These are phyloP conservation scores for Fusarium incarnatum DNA, from an alignment of 2,329 filamentous ascomycete species.

Conservation along the genomic window DNA sequence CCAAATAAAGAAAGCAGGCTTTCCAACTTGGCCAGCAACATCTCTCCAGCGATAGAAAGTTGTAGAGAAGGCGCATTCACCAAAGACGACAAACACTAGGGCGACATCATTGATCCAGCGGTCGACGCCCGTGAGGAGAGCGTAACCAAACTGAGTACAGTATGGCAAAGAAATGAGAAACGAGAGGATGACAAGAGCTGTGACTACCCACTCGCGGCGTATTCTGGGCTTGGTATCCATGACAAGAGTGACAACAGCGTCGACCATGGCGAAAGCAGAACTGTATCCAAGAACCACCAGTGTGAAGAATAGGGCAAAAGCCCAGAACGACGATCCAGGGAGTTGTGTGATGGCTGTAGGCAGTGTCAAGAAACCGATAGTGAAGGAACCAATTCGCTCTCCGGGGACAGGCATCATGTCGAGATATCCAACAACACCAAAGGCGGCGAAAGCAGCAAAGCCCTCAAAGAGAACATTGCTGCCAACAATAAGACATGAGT, in stretches of 20 bases:
- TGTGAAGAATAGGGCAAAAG: constrained; percentile 68
- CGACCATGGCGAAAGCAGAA: constrained; percentile 70
- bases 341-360: constrained; percentile 67
- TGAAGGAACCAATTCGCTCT: constrained; percentile 63
- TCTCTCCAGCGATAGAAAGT: constrained; percentile 65
- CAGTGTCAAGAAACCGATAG: constrained; percentile 68
- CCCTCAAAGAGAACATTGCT: constrained; percentile 69
- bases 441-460: constrained; percentile 60
- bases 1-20: constrained; percentile 57
- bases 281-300: constrained; percentile 68
- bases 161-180: constrained; percentile 67
- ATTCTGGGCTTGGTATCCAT: constrained; percentile 60
- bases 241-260: constrained; percentile 65
- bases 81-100: constrained; percentile 66
- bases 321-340: constrained; percentile 69
- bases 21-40: constrained; percentile 58
- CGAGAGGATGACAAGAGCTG: constrained; percentile 59
- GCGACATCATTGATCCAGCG: constrained; percentile 67
- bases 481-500: constrained; percentile 65
- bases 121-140: constrained; percentile 66
- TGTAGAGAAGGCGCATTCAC: constrained; percentile 64
- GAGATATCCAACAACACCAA: constrained; percentile 66
- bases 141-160: constrained; percentile 68
- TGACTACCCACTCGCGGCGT: constrained; percentile 61
- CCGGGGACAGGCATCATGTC: constrained; percentile 52